These are phyloP conservation scores for Halteria grandinella DNA, from an alignment of 73 alveolate genomes.

Conservation along the genomic window DNA sequence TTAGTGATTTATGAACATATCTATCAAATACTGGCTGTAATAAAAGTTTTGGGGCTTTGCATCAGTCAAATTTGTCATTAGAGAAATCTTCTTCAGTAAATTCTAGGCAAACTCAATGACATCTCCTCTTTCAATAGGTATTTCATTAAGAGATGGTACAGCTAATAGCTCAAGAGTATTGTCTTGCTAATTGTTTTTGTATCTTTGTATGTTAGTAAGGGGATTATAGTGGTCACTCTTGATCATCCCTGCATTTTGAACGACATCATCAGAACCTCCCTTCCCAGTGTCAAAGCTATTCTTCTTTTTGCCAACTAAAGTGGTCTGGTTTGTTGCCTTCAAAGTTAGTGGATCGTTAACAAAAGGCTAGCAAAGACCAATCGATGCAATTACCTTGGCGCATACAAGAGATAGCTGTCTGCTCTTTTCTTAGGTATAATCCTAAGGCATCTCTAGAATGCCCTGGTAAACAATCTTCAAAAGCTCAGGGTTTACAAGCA, in stretches of 20 bases:
- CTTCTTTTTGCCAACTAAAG: constrained; percentile 30
- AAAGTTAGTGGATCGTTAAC: constrained; percentile 39
- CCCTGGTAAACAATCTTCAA: constrained; percentile 42
- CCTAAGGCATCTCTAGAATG: constrained; percentile 30
- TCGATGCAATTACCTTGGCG: constrained; percentile 55
- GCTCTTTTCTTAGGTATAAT: constrained; percentile 45
- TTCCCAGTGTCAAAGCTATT: constrained; percentile 2
- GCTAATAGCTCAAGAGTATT: constrained; percentile 38
- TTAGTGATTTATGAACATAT: constrained; percentile 11
- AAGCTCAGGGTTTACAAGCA: constrained; percentile 11
- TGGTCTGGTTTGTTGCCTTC: constrained; percentile 43
- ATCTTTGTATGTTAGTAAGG: constrained; percentile 30
- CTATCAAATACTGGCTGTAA: constrained; percentile 29
- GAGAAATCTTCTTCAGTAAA: neutral
- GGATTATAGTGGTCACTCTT: constrained; percentile 50
- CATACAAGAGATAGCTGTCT: constrained; percentile 37
- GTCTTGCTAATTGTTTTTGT: constrained; percentile 26
- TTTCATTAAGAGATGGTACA: constrained; percentile 20
- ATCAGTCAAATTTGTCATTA: constrained; percentile 35
- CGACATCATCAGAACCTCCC: neutral
- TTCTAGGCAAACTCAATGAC: constrained; percentile 37
- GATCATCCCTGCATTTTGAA: constrained; percentile 1
- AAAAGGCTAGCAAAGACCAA: constrained; percentile 48
- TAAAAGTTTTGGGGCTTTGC: constrained; percentile 23
- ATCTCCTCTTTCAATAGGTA: constrained; percentile 31